Base-by-base conservation (phyloP, 2,329 filamentous ascomycete genomes). In the Blastomyces percursus region DNA sequence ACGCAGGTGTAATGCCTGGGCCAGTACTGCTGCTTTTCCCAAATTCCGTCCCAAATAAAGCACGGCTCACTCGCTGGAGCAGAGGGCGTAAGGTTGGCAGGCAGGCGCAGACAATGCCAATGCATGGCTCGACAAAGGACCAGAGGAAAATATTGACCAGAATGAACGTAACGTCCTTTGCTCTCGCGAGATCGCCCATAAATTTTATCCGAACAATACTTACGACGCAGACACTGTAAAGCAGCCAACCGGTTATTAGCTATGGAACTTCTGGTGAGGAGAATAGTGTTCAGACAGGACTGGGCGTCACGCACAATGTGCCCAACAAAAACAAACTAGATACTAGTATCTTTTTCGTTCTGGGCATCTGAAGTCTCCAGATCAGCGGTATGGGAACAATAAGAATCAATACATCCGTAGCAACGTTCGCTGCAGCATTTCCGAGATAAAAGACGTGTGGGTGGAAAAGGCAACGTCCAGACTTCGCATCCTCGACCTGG, bases 121-220 rank as follows among this genome's bases (percentile, higher is more conserved):
- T 66, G 19, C 67, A 71, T 8, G 73, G 72, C 63, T 75, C 73
- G 30, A 73, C 66, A 38, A 66, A 71, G 14, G 73, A 74, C 68
- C 73, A 71, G 7, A 72, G 66, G 63, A 73, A 73, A 24, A 70
- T 68, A 24, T 69, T 64, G 50, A 67, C 69, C 56, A 71, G 66
- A 19, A 66, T 67, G 69, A 70, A 74, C 3, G 70, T 70, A 16
- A 73, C 76, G 54, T 79, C 76, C 5, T 71, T 70, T 40, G 71
- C 77, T 14, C 70, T 74, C 5, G 74, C 75, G 12, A 77, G 76
- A 64, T 75, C 73, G 51, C 73, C 67, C 9, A 79, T 69, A 1
- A 75, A 77, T 42, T 75, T 76, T 61, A 75, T 73, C 14, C 77
- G 74, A 62, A 78, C 62, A 51, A 78, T 75, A 19, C 76, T 77